phyloP scores from a whole-genome alignment of 2,329 filamentous ascomycete species.

The Plenodomus lindquistii region DNA sequence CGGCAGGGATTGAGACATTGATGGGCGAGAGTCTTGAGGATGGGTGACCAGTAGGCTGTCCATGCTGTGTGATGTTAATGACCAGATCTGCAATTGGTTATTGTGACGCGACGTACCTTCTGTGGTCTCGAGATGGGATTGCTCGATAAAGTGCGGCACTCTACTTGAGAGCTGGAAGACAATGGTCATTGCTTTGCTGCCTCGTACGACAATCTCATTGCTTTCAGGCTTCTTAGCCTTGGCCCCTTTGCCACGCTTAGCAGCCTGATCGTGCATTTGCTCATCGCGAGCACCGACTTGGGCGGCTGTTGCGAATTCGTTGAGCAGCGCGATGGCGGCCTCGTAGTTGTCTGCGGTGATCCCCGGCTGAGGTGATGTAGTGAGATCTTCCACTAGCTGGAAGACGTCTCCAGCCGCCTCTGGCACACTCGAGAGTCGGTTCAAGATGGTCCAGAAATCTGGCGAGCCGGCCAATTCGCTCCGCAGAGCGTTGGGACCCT shows the following conservation, averaged over 20 bases:
- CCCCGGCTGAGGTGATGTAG: conserved; percentile 71
- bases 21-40: conserved; percentile 83
- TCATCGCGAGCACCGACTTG: conserved; percentile 72
- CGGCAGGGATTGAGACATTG: conserved; percentile 95
- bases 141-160: conserved; percentile 84
- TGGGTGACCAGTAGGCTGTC: conserved; percentile 96
- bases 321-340: conserved; percentile 78
- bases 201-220: conserved; percentile 74
- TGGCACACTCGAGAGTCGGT: conserved; percentile 69
- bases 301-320: conserved; percentile 85
- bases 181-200: conserved; percentile 77
- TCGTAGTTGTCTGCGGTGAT: conserved; percentile 97
- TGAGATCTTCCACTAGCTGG: conserved; percentile 78
- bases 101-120: conserved; percentile 63
- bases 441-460: conserved; percentile 93
- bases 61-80: conserved; percentile 63
- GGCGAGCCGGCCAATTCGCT: conserved; percentile 96
- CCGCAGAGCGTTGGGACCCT: conserved; percentile 73
- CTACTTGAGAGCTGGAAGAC: conserved; percentile 81
- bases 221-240: conserved; percentile 61
- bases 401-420: conserved; percentile 80
- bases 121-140: conserved; percentile 86
- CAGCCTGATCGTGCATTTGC: conserved; percentile 64
- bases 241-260: conserved; percentile 55
- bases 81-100: not conserved